Base-by-base conservation (phyloP, 2,329 filamentous ascomycete genomes). In the Sphaerulina vaccinii region DNA sequence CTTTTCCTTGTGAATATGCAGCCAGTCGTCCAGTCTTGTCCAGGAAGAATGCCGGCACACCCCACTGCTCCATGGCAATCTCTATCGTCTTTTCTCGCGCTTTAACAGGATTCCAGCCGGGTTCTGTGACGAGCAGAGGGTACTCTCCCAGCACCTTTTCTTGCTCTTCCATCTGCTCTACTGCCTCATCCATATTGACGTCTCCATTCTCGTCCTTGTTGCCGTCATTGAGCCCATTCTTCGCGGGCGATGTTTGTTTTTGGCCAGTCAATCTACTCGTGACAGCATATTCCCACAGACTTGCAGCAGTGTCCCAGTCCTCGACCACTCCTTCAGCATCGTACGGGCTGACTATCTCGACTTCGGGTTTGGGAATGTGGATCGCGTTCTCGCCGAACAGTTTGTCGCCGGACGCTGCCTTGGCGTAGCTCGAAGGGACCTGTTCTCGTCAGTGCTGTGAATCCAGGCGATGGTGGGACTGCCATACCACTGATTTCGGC, bases 51-150 rank as follows among this genome's bases (percentile, higher is more conserved):
- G 93, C 93, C 15, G 93, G 93, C 50, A 87, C 87, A 22, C 90
- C 91, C 90, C 93, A 99, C 67, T 84, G 88, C 78, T 99, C 93
- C 86, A 99, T 96, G 54, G 90, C 90, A 57, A 97, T 84, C 75
- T 99, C 93, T 65, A 96, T 92, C 35, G 87, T 86, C 80, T 93
- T 95, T 75, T 99, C 93, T 54, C 95, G 81, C 54, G 87, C 83
- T 75, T 96, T 96, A 37, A 82, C 73, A 21, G 84, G 80, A 72
- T 96, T 97, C 91, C 92, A 97, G 9, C 89, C 87, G 11, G 91
- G 88, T 73, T 99, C 93, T 1, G 90, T 96, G 82, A 99, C 86
- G 53, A 99, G 78, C 55, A 99, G 75, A 6, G 93, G 95, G 70
- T 88, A 93, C 70, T 97, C 93, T 43, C 86, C 83, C 56, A 99